These are phyloP conservation scores for Sicyos edulis DNA, from an alignment of 306 rosid genomes.

Conservation along the genomic window DNA sequence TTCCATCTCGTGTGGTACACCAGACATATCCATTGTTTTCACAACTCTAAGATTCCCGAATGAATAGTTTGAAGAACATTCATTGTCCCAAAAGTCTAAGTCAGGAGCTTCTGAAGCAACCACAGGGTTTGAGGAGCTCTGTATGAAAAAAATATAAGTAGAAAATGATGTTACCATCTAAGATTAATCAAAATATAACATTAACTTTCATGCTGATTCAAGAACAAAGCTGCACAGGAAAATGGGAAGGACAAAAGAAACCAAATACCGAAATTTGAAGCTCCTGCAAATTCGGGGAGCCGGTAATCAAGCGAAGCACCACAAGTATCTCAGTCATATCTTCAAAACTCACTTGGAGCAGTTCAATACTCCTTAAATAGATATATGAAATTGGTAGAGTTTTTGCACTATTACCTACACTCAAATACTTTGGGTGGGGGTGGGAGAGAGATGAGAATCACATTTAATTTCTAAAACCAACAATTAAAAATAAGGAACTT, in stretches of 20 bases:
- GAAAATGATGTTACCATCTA: not conserved
- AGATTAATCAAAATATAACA: not conserved
- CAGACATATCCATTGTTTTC: constrained; percentile 64
- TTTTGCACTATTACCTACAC: constrained; percentile 58
- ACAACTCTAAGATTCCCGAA: constrained; percentile 52
- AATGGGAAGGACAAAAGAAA: not conserved
- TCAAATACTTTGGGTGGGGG: constrained; percentile 58
- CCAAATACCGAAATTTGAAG: constrained; percentile 68
- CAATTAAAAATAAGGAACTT: not conserved
- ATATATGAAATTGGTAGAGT: constrained; percentile 40
- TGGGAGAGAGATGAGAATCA: constrained; percentile 9
- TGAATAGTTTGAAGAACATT: constrained; percentile 35
- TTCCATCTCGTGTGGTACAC: constrained; percentile 71
- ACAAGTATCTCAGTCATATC: constrained; percentile 83
- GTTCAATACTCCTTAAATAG: constrained; percentile 56
- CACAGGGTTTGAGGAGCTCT: constrained; percentile 60
- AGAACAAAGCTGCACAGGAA: constrained; percentile 1
- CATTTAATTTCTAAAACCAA: not conserved
- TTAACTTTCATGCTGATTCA: constrained; percentile 4
- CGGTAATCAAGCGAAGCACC: constrained; percentile 69
- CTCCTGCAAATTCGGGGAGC: constrained; percentile 71
- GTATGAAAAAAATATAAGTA: constrained; percentile 16
- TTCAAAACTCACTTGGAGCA: constrained; percentile 86
- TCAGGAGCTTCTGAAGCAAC: constrained; percentile 43
- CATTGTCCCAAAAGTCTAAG: constrained; percentile 66